A percentile compares a stretch with the other conserved stretches of the same genome.
Conservation (phyloP, 495 filamentous ascomycete species). For the Hyaloscypha finlandica region DNA sequence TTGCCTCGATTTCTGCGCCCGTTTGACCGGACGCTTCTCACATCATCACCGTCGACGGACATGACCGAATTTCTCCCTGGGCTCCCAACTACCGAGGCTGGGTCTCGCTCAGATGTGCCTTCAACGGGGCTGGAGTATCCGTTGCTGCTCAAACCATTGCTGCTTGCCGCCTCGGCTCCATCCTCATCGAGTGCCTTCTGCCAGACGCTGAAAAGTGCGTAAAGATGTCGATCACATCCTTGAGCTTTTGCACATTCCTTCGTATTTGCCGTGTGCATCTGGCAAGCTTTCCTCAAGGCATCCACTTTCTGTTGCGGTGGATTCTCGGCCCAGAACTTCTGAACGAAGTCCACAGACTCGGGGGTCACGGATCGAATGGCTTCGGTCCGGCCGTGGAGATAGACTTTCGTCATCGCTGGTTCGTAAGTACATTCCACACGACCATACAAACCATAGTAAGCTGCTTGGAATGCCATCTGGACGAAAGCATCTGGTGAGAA, state of each 20-base stretch:
- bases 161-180: constrained; percentile 50
- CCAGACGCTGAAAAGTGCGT: constrained; percentile 94
- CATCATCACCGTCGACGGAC: constrained; percentile 34
- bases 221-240: constrained; percentile 92
- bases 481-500: constrained; percentile 98
- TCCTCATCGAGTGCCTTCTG: constrained; percentile 84
- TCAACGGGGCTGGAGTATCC: constrained; percentile 56
- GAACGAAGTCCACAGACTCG: constrained; percentile 82
- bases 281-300: constrained; percentile 76
- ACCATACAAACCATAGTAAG: constrained; percentile 97
- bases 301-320: constrained; percentile 81
- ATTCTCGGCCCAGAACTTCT: constrained; percentile 93
- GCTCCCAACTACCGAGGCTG: constrained; percentile 50
- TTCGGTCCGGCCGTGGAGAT: constrained; percentile 91
- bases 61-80: constrained; percentile 52
- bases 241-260: constrained; percentile 87
- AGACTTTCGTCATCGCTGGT: constrained; percentile 96
- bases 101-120: constrained; percentile 46
- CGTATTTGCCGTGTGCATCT: constrained; percentile 78
- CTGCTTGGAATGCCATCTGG: constrained; percentile 98
- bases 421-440: constrained; percentile 94
- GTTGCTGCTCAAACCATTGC: constrained; percentile 60
- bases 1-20: constrained; percentile 34
- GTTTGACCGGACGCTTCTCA: constrained; percentile 25
- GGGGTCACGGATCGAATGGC: constrained; percentile 84